Evolutionary conservation across 345 rosid species (phyloP).

Genomic region (Brassica nigra): DNA sequence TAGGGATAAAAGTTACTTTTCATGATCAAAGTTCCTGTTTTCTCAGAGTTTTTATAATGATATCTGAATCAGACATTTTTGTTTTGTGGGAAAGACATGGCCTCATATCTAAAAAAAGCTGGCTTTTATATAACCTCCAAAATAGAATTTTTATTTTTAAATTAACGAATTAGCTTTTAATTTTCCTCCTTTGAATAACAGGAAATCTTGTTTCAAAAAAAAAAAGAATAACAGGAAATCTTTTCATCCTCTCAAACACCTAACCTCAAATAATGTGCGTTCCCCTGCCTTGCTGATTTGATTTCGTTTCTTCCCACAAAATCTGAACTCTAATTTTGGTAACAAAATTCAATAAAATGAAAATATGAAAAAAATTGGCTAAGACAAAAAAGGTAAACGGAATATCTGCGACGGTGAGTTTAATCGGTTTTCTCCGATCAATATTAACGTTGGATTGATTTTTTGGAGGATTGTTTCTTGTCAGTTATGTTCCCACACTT

Average conservation of each 20-base stretch:
- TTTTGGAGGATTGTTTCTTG: not conserved
- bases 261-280: conserved; percentile 5
- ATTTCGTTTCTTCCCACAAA: conserved; percentile 6
- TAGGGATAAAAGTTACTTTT: too few species aligned
- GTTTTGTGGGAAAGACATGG: too few species aligned
- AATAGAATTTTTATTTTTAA: too few species aligned
- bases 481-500: not conserved
- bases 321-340: not conserved
- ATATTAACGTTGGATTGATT: not conserved
- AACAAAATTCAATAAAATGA: not conserved
- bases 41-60: too few species aligned
- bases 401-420: not conserved
- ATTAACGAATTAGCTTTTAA: too few species aligned
- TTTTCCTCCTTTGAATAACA: too few species aligned
- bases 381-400: not conserved
- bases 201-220: too few species aligned
- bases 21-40: too few species aligned
- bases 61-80: too few species aligned
- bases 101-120: too few species aligned
- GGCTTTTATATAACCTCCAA: too few species aligned
- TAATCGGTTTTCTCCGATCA: not conserved
- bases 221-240: not conserved
- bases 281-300: not conserved
- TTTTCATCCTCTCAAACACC: not conserved
- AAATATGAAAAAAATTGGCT: not conserved